phyloP scores from a whole-genome alignment of 257 asterid species.

The Gentiana straminea region DNA sequence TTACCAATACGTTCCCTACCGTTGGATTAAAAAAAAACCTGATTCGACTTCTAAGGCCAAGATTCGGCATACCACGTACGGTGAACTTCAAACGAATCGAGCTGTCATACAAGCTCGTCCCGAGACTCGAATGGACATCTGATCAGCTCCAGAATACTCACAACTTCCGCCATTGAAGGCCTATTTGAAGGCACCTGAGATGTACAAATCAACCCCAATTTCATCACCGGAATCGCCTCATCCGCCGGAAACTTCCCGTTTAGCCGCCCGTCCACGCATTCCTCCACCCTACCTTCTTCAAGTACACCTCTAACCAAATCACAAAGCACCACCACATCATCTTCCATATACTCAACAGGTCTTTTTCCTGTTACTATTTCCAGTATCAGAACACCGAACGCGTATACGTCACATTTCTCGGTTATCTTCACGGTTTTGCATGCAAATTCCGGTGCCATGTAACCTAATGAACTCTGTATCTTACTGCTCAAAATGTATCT shows the following conservation, averaged over 20 bases:
- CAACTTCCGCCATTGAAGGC: slow-evolving; percentile 65
- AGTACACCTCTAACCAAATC: slow-evolving; percentile 57
- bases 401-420: slow-evolving; percentile 63
- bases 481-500: slow-evolving; percentile 63
- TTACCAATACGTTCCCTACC: slow-evolving; percentile 10
- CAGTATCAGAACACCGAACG: slow-evolving; percentile 52
- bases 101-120: slow-evolving; percentile 34
- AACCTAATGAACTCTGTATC: slow-evolving; percentile 70
- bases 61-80: not conserved
- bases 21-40: slow-evolving; percentile 23
- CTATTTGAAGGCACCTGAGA: slow-evolving; percentile 66
- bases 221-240: slow-evolving; percentile 58
- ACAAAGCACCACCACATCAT: slow-evolving; percentile 56
- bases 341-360: slow-evolving; percentile 80
- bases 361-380: slow-evolving; percentile 58
- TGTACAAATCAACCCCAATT: slow-evolving; percentile 57
- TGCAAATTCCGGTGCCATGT: slow-evolving; percentile 71
- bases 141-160: slow-evolving; percentile 53
- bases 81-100: not conserved
- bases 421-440: slow-evolving; percentile 56
- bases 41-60: slow-evolving; percentile 33
- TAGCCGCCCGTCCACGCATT: slow-evolving; percentile 40
- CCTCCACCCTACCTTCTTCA: slow-evolving; percentile 54
- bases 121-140: slow-evolving; percentile 44
- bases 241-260: slow-evolving; percentile 47